These are phyloP conservation scores for Litchi chinensis DNA, from an alignment of 345 rosid genomes.

Conservation along the genomic window DNA sequence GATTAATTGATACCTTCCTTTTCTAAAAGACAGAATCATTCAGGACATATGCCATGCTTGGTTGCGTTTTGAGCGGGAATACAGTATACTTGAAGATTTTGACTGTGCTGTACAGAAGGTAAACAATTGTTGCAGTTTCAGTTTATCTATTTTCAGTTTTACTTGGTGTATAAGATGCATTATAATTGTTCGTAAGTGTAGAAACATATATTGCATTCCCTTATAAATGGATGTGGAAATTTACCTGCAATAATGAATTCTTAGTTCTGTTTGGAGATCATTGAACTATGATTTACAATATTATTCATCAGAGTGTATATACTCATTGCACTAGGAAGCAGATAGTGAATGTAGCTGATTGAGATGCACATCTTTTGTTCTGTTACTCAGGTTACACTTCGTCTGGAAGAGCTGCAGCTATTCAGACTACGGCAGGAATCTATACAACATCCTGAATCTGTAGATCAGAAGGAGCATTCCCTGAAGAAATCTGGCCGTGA, in stretches of 20 bases:
- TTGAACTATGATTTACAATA: background rate
- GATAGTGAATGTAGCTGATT: background rate
- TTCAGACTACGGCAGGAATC: constrained; percentile 67
- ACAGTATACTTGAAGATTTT: constrained; percentile 72
- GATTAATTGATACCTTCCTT: constrained; percentile 60
- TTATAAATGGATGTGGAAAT: background rate
- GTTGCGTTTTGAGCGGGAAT: constrained; percentile 86
- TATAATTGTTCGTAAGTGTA: background rate
- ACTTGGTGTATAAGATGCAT: background rate
- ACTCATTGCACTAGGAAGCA: background rate
- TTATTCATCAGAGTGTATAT: background rate
- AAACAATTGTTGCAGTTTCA: constrained; percentile 13
- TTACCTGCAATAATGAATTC: background rate
- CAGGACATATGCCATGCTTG: constrained; percentile 80
- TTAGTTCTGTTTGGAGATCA: background rate
- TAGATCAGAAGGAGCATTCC: constrained; percentile 43
- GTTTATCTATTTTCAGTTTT: background rate
- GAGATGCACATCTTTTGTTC: background rate
- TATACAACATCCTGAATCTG: constrained; percentile 32
- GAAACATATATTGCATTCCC: background rate
- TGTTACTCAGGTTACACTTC: constrained; percentile 65
- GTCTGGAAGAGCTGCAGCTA: constrained; percentile 76
- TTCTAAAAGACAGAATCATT: constrained; percentile 68
- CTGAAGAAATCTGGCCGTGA: constrained; percentile 50
- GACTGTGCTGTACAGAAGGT: constrained; percentile 88